Evolutionary conservation across 495 filamentous ascomycete species (phyloP).

Genomic region (Acidiella bohemica): DNA sequence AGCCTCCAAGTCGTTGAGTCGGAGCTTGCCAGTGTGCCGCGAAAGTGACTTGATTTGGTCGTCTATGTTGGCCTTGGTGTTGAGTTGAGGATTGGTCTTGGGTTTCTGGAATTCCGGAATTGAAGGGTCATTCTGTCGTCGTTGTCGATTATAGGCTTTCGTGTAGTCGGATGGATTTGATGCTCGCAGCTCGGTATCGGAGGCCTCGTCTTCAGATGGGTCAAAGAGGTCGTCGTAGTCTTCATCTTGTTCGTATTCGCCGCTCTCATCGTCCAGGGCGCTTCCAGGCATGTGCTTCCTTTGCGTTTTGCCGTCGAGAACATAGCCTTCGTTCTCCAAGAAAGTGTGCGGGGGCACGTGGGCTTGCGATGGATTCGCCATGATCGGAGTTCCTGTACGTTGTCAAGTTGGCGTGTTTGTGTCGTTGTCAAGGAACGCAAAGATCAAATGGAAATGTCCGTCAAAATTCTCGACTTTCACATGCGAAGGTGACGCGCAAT

Average conservation of each 20-base stretch:
- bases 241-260: slow-evolving; percentile 39
- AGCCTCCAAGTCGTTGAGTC: slow-evolving; percentile 53
- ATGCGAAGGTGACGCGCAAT: too few species aligned
- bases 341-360: slow-evolving; percentile 12
- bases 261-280: slow-evolving; percentile 1
- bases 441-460: too few species aligned
- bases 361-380: neutral
- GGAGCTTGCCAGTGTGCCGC: slow-evolving; percentile 79
- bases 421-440: too few species aligned
- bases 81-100: slow-evolving; percentile 76
- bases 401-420: too few species aligned
- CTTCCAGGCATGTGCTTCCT: slow-evolving; percentile 11
- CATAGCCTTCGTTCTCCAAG: slow-evolving; percentile 14
- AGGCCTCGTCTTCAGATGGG: slow-evolving; percentile 40
- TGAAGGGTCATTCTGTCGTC: slow-evolving; percentile 44
- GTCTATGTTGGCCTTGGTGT: slow-evolving; percentile 63
- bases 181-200: slow-evolving; percentile 38
- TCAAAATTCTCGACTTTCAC: too few species aligned
- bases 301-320: slow-evolving; percentile 9
- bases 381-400: too few species aligned
- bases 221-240: slow-evolving; percentile 47
- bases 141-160: slow-evolving; percentile 84
- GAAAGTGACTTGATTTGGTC: slow-evolving; percentile 76
- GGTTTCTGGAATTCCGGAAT: slow-evolving; percentile 42
- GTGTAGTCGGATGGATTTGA: slow-evolving; percentile 58